Percentiles rank a stretch among this genome's conserved stretches.
These are phyloP conservation scores for Malbranchea zuffiana DNA, from an alignment of 2,329 filamentous ascomycete species.

Conservation along the genomic window DNA sequence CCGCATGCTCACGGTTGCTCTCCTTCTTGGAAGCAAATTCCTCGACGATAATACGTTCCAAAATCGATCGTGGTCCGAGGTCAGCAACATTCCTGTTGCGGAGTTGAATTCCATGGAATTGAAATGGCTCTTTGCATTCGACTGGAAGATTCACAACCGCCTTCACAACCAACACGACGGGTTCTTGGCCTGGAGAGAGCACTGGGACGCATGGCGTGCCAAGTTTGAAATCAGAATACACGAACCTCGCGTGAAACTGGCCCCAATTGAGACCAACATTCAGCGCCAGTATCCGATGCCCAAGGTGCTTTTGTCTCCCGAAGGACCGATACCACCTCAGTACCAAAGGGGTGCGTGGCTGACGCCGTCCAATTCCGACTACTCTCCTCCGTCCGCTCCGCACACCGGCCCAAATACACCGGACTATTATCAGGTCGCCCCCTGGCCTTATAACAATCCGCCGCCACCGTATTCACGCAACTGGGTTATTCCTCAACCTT, in stretches of 20 bases:
- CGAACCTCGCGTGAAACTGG: constrained; percentile 41
- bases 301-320: constrained; percentile 36
- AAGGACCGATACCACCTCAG: constrained; percentile 40
- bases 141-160: constrained; percentile 79
- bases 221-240: constrained; percentile 38
- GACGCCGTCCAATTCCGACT: constrained; percentile 39
- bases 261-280: constrained; percentile 55
- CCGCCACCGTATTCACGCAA: constrained; percentile 33
- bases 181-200: constrained; percentile 52
- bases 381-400: constrained; percentile 40
- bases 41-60: constrained; percentile 96
- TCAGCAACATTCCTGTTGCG: constrained; percentile 73
- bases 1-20: constrained; percentile 72
- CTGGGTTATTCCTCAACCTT: constrained; percentile 30
- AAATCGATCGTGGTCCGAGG: constrained; percentile 92
- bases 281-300: constrained; percentile 41
- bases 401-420: constrained; percentile 40
- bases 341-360: constrained; percentile 41
- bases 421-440: constrained; percentile 35
- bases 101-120: constrained; percentile 80
- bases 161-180: constrained; percentile 62
- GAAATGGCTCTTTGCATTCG: constrained; percentile 74
- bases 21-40: constrained; percentile 89
- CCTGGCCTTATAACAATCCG: constrained; percentile 35
- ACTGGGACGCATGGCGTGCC: constrained; percentile 54